Conservation (phyloP, 768 basidiomycete species). For the Pulveroboletus ravenelii region DNA sequence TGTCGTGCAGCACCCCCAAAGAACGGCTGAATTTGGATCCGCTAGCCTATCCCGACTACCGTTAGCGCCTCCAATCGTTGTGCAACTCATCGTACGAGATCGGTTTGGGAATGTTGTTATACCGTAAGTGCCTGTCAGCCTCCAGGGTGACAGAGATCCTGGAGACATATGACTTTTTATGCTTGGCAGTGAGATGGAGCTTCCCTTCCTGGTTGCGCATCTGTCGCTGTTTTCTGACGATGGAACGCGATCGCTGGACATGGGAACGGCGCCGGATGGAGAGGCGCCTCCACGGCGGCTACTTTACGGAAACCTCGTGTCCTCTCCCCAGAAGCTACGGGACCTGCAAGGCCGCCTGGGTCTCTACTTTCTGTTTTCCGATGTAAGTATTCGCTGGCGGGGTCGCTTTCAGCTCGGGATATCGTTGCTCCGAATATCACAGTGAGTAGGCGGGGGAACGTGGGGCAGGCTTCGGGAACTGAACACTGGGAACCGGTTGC, state of each 20-base stretch:
- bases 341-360: constrained; percentile 78
- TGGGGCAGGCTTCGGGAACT: constrained; percentile 8
- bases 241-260: constrained; percentile 58
- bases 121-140: constrained; percentile 56
- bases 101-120: constrained; percentile 63
- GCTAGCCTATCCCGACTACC: constrained; percentile 74
- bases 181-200: constrained; percentile 66
- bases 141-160: constrained; percentile 16
- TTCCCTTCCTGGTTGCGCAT: constrained; percentile 85
- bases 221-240: constrained; percentile 71
- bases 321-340: constrained; percentile 73
- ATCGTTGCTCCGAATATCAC: constrained; percentile 67
- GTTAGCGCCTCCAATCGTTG: constrained; percentile 79
- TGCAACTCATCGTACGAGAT: constrained; percentile 73
- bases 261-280: constrained; percentile 48
- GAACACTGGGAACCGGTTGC: constrained; percentile 16
- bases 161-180: constrained; percentile 21
- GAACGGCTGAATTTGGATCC: constrained; percentile 77
- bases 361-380: constrained; percentile 87
- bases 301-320: constrained; percentile 82
- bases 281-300: constrained; percentile 50
- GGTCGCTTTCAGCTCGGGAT: constrained; percentile 76
- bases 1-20: constrained; percentile 79
- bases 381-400: constrained; percentile 77
- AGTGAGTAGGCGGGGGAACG: constrained; percentile 44